These are phyloP conservation scores for Cocos nucifera DNA, from an alignment of 176 grass and related monocot species.

Conservation along the genomic window DNA sequence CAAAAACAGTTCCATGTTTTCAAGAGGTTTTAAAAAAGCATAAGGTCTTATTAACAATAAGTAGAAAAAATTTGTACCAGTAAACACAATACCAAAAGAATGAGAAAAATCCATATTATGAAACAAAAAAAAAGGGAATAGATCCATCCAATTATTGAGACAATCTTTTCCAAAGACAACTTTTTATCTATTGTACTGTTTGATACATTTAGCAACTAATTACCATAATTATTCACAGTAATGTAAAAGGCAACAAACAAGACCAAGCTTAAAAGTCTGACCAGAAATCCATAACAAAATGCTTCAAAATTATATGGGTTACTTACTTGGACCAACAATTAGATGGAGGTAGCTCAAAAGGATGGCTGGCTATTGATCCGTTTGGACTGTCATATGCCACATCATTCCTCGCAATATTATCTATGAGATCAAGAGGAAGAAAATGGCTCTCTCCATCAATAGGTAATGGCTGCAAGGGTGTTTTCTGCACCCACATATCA, in stretches of 20 bases:
- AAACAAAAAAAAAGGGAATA: no score
- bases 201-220: no score
- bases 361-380: conserved; percentile 26
- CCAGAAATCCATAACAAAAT: conserved; percentile 7
- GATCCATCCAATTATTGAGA: no score
- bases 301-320: neutral
- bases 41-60: no score
- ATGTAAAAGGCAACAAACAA: conserved; percentile 3
- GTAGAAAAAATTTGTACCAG: no score
- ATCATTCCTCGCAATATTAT: conserved; percentile 34
- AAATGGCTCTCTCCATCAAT: conserved; percentile 50
- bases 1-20: no score
- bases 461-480: conserved; percentile 45
- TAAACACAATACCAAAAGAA: no score
- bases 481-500: conserved; percentile 37
- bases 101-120: no score
- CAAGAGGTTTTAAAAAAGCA: no score
- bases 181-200: no score
- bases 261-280: neutral
- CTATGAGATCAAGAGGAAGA: conserved; percentile 41
- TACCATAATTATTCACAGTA: no score
- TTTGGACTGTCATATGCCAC: conserved; percentile 31
- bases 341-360: conserved; percentile 38
- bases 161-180: no score
- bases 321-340: conserved; percentile 75